Conservation (phyloP, 163 green algal genomes). For the Volvox carteri region DNA sequence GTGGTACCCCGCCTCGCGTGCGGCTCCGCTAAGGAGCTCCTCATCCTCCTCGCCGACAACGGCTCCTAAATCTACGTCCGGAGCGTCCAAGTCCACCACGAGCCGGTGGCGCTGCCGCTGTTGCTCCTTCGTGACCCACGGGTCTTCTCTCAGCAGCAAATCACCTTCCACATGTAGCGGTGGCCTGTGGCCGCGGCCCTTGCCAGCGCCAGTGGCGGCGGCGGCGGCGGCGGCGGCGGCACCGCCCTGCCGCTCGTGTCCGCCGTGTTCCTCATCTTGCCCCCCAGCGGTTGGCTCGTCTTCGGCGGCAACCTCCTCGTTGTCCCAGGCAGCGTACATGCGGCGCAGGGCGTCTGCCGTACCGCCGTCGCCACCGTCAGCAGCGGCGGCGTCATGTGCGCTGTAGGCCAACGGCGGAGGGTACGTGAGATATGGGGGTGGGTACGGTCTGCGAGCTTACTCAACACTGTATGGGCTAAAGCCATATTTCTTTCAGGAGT, state of each 20-base stretch:
- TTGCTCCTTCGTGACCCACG: background rate
- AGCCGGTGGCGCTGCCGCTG: conserved; percentile 4
- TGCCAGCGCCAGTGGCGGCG: background rate
- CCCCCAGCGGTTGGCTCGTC: background rate
- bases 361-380: background rate
- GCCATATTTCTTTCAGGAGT: too few relatives aligned
- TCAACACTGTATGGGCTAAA: too few relatives aligned
- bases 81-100: conserved; percentile 23
- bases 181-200: background rate
- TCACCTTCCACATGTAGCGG: conserved; percentile 5
- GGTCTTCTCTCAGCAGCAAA: conserved; percentile 12
- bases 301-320: conserved; percentile 23
- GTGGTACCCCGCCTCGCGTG: too few relatives aligned
- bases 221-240: background rate
- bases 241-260: too few relatives aligned
- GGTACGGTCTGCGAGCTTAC: too few relatives aligned
- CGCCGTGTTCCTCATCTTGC: background rate
- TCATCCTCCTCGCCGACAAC: background rate
- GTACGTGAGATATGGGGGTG: too few relatives aligned
- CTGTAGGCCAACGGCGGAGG: background rate
- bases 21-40: too few relatives aligned
- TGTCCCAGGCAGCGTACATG: background rate
- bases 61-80: background rate
- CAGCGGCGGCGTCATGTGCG: background rate
- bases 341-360: background rate